Percentiles rank a stretch among this genome's conserved stretches.
These are phyloP conservation scores for Eimeria sp. DNA, from an alignment of 169 alveolate species.

Conservation along the genomic window DNA sequence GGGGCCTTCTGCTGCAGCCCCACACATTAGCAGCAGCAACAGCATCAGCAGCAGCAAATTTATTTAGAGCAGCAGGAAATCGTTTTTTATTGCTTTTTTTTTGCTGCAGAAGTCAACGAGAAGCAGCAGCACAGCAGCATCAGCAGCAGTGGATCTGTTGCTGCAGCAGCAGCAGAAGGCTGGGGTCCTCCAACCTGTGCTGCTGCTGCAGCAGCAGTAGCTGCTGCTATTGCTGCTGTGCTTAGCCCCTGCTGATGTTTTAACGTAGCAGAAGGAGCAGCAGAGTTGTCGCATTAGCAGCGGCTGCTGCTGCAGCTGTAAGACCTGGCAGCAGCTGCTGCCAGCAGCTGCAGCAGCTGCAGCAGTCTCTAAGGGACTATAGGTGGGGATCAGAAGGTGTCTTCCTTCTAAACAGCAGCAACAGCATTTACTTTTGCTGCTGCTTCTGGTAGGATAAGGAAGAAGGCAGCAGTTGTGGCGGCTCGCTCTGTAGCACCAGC, in stretches of 20 bases:
- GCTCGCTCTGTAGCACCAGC: background rate
- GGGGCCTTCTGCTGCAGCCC: background rate
- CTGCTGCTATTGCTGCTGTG: conserved; percentile 18
- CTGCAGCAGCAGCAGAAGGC: conserved; percentile 35
- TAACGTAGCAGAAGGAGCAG: background rate
- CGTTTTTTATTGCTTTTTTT: background rate
- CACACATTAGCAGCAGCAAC: conserved; percentile 27
- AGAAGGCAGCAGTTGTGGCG: background rate
- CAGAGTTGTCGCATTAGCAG: background rate
- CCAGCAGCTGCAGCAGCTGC: conserved; percentile 17
- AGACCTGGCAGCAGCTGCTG: background rate
- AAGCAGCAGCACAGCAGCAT: conserved; percentile 30
- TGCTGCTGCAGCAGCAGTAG: conserved; percentile 41
- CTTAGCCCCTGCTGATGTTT: background rate
- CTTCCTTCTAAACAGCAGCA: background rate
- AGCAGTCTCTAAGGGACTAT: background rate
- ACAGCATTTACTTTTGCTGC: background rate
- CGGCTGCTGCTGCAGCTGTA: background rate
- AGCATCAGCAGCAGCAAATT: background rate
- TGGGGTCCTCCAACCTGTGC: conserved; percentile 8
- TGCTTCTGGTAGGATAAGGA: background rate
- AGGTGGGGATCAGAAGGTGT: too few species aligned
- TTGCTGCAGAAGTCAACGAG: background rate
- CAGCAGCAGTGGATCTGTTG: conserved; percentile 25
- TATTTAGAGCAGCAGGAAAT: background rate